A percentile compares a stretch with the other conserved stretches of the same genome.
Evolutionary conservation across 768 basidiomycete species (phyloP).

Genomic region (Naganishia randhawae): DNA sequence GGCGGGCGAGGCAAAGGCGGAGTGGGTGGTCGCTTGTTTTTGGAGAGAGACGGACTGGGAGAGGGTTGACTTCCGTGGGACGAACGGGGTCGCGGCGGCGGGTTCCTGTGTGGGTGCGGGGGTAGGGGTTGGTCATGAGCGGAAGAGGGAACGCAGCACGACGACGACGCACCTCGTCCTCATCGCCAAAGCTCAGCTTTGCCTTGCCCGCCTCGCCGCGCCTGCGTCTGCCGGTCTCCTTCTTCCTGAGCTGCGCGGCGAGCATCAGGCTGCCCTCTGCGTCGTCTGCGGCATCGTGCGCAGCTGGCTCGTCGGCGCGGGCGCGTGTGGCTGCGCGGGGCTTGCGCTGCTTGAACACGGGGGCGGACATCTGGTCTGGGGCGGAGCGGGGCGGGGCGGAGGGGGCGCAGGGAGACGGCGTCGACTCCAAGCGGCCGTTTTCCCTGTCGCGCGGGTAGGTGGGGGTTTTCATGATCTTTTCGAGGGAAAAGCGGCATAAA

Average conservation of each 20-base stretch:
- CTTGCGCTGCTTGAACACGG: conserved; percentile 5
- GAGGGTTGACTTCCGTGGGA: conserved; percentile 43
- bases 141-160: too few relatives aligned
- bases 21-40: conserved; percentile 34
- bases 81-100: conserved; percentile 35
- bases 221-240: conserved; percentile 35
- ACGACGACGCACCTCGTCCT: conserved; percentile 32
- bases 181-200: conserved; percentile 46
- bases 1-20: conserved; percentile 9
- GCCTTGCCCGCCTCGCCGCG: conserved; percentile 23
- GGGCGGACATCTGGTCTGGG: neutral
- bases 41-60: conserved; percentile 38
- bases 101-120: neutral
- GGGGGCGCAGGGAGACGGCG: neutral
- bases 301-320: neutral
- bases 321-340: neutral
- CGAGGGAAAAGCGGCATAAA: too few relatives aligned
- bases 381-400: neutral
- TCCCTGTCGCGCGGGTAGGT: too few relatives aligned
- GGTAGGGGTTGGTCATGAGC: too few relatives aligned
- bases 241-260: conserved; percentile 46
- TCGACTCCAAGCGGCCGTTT: too few relatives aligned
- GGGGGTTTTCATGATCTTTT: too few relatives aligned
- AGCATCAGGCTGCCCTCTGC: conserved; percentile 34
- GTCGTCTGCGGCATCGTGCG: conserved; percentile 31